A percentile compares a stretch with the other conserved stretches of the same genome.
Evolutionary conservation across 2,329 filamentous ascomycete genomes (phyloP).

Genomic region (Phialocephala sp.): DNA sequence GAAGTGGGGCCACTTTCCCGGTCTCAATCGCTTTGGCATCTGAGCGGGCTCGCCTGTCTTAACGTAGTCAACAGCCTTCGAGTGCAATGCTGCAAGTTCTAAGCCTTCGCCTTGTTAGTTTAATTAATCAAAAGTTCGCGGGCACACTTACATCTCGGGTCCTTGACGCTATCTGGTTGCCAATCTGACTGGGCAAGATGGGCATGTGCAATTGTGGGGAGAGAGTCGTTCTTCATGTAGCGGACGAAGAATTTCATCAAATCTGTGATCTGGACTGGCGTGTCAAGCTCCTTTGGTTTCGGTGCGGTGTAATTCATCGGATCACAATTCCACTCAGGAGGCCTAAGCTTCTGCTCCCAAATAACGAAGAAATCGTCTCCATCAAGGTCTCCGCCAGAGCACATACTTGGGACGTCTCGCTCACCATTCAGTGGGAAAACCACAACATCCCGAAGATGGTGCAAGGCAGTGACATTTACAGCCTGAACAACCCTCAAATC

Average conservation of each 20-base stretch:
- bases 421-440: constrained; percentile 87
- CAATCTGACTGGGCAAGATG: constrained; percentile 81
- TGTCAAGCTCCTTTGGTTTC: constrained; percentile 58
- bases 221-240: constrained; percentile 89
- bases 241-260: constrained; percentile 85
- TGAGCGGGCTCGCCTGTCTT: constrained; percentile 84
- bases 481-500: constrained; percentile 89
- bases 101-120: constrained; percentile 53
- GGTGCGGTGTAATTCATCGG: constrained; percentile 79
- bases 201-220: constrained; percentile 79
- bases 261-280: constrained; percentile 72
- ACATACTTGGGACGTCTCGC: constrained; percentile 87
- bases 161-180: constrained; percentile 64
- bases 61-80: constrained; percentile 89
- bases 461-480: constrained; percentile 74
- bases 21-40: constrained; percentile 65
- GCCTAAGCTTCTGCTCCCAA: constrained; percentile 81
- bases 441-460: constrained; percentile 82
- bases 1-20: constrained; percentile 79
- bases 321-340: constrained; percentile 69
- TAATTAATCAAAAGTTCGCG: background rate
- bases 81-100: constrained; percentile 79
- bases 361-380: constrained; percentile 95
- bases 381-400: constrained; percentile 93
- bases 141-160: constrained; percentile 64